Base-by-base conservation (phyloP, 2,329 filamentous ascomycete genomes). In the Ambrosiella xylebori region DNA sequence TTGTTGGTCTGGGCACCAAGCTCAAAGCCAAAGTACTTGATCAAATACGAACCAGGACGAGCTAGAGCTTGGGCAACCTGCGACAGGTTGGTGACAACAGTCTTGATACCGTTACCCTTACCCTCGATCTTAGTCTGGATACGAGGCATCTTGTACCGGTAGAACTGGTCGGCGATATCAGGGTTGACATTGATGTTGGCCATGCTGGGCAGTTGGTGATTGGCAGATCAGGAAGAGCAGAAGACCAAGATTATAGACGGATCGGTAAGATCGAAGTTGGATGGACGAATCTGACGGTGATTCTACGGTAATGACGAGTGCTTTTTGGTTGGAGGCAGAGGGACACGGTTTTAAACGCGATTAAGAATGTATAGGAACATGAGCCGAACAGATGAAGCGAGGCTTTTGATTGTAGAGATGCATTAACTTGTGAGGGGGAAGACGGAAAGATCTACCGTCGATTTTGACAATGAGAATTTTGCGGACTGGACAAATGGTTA, bases 101-200 rank as follows among this genome's bases (percentile, higher is more conserved):
- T 98, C 79, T 98, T 98, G 82, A 98, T 98, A 70, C 93, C 93
- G 76, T 98, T 98, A 65, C 93, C 93, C 76, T 98, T 98, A 75
- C 93, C 93, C 76, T 98, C 93, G 67, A 98, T 94, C 80, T 98
- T 98, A 72, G 93, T 95, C 79, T 95, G 88, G 70, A 98, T 78
- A 67, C 84, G 85, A 77, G 97, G 93, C 93, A 98, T 98, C 83
- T 98, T 98, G 84, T 98, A 98, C 73, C 93, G 93, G 78, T 98
- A 98, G 83, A 96, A 98, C 75, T 86, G 86, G 76, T 98, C 93
- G 78, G 85, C 85, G 77, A 95, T 85, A 86, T 97, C 91, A 74
- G 88, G 88, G 74, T 90, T 90, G 75, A 97, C 90, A 76, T 98
- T 98, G 82, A 98, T 79, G 76, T 88, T 90, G 80, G 88, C 85